Percentiles rank a stretch among this genome's conserved stretches.
phyloP scores from a whole-genome alignment of 805 yeast genomes.

The Kockiozyma suomiensis region DNA sequence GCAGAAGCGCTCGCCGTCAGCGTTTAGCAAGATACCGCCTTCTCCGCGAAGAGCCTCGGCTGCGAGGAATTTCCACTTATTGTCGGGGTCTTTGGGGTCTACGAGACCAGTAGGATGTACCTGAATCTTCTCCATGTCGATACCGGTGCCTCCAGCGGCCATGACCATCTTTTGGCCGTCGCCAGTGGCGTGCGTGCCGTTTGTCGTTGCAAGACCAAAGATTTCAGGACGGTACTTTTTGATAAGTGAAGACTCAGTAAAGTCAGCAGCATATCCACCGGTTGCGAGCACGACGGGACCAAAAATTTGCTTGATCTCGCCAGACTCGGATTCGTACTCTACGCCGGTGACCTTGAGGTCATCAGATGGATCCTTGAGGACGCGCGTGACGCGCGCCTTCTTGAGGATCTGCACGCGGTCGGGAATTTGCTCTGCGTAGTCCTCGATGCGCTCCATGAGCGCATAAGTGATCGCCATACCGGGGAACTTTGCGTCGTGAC shows the following conservation, averaged over 20 bases:
- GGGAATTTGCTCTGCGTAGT: slow-evolving; percentile 50
- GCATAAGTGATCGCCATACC: slow-evolving; percentile 67
- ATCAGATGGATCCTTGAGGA: slow-evolving; percentile 45
- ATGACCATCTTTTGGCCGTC: slow-evolving; percentile 62
- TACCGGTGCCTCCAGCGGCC: slow-evolving; percentile 52
- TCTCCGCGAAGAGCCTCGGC: slow-evolving; percentile 70
- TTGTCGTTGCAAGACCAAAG: slow-evolving; percentile 58
- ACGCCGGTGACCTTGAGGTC: slow-evolving; percentile 48
- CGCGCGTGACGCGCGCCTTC: slow-evolving; percentile 50
- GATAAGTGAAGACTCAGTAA: slow-evolving; percentile 53
- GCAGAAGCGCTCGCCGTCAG: slow-evolving; percentile 57
- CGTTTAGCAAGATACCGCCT: slow-evolving; percentile 61
- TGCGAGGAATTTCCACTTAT: slow-evolving; percentile 58
- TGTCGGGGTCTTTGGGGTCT: slow-evolving; percentile 53
- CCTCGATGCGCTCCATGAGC: slow-evolving; percentile 54
- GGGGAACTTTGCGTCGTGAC: slow-evolving; percentile 64
- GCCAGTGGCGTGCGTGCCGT: slow-evolving; percentile 64
- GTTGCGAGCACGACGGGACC: slow-evolving; percentile 67
- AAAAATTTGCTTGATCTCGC: slow-evolving; percentile 38
- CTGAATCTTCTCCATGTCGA: slow-evolving; percentile 66
- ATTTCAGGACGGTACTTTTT: slow-evolving; percentile 62
- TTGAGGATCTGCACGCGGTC: slow-evolving; percentile 47
- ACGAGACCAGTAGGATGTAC: slow-evolving; percentile 71
- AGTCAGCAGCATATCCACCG: slow-evolving; percentile 71
- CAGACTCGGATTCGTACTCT: slow-evolving; percentile 43